Conservation (phyloP, 148 eudicot species). For the Fallopia convolvulus region DNA sequence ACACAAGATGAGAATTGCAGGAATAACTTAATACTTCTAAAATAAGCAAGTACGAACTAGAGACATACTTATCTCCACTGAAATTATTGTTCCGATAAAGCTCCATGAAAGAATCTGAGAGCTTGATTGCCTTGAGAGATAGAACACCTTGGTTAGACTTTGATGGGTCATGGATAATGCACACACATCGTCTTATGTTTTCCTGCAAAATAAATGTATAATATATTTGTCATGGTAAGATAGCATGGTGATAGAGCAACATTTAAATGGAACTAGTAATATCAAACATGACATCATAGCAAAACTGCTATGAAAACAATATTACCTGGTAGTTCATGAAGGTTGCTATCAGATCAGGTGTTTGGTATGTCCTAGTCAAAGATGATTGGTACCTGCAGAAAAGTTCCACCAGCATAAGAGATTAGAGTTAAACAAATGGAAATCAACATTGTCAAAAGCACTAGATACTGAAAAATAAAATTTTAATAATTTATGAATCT, state of each 20-base stretch:
- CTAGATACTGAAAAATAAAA: background rate
- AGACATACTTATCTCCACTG: conserved; percentile 92
- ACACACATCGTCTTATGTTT: conserved; percentile 89
- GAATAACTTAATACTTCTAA: background rate
- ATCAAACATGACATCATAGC: background rate
- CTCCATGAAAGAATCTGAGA: conserved; percentile 97
- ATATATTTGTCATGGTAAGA: background rate
- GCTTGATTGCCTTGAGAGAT: conserved; percentile 65
- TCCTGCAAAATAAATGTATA: conserved; percentile 47
- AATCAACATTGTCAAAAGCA: background rate
- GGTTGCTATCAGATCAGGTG: conserved; percentile 88
- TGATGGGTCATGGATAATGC: conserved; percentile 96
- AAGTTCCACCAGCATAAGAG: conserved; percentile 3
- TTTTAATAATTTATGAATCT: too few species aligned
- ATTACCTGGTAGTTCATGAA: conserved; percentile 97
- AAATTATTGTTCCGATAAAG: conserved; percentile 77
- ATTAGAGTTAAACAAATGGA: background rate
- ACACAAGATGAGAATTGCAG: conserved; percentile 6
- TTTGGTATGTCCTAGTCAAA: conserved; percentile 75
- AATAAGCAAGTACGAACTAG: conserved; percentile 17
- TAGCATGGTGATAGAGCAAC: background rate
- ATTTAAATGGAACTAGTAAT: background rate
- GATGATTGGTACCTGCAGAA: conserved; percentile 89
- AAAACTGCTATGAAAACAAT: background rate
- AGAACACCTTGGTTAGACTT: conserved; percentile 91